phyloP scores from a whole-genome alignment of 2,329 filamentous ascomycete species.

The Phyllosticta ampelicida region DNA sequence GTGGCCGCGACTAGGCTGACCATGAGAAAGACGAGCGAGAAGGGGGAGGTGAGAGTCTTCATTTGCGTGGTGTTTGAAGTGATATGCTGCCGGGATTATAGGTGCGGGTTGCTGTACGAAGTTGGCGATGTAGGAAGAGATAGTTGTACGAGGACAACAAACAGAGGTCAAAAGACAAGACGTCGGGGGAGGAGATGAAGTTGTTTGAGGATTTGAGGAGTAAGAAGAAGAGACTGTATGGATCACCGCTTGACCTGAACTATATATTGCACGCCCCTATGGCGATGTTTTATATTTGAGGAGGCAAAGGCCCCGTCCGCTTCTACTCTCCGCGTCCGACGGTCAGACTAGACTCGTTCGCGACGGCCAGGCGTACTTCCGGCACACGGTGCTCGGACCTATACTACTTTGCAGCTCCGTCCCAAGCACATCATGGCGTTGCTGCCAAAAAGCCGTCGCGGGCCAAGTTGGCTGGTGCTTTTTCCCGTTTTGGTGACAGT shows the following conservation, averaged over 20 bases:
- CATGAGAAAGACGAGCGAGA: neutral
- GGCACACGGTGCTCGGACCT: neutral
- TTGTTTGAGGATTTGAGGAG: neutral
- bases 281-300: neutral
- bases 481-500: neutral
- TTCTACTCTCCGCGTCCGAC: neutral
- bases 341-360: neutral
- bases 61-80: neutral
- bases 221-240: neutral
- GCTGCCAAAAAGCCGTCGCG: neutral
- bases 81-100: neutral
- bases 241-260: neutral
- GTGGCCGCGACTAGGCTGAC: neutral
- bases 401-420: neutral
- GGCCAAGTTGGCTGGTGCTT: neutral
- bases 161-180: neutral
- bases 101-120: neutral
- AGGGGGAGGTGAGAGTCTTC: conserved; percentile 2
- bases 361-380: neutral
- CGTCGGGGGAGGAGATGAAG: neutral
- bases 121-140: neutral
- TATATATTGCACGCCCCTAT: neutral
- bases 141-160: neutral
- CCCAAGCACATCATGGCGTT: neutral
- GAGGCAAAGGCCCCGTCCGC: neutral